Conservation (phyloP, 2,329 filamentous ascomycete genomes). For the Colletotrichum higginsianum region DNA sequence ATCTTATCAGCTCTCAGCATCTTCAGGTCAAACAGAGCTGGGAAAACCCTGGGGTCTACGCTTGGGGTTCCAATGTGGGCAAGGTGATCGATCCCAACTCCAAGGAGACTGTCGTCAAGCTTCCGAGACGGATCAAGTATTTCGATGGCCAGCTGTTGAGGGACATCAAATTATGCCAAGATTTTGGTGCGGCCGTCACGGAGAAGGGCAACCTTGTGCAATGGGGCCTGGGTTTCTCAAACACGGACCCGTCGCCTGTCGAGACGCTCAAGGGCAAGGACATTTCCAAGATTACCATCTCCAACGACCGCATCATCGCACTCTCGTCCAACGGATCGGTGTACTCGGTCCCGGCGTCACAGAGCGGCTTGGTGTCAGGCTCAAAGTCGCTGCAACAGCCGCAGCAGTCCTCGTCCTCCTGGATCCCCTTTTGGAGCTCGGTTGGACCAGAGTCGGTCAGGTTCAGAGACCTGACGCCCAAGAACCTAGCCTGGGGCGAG, state of each 20-base stretch:
- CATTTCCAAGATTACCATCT: conserved; percentile 81
- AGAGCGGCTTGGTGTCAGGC: conserved; percentile 77
- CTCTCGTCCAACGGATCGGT: conserved; percentile 82
- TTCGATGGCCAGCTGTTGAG: conserved; percentile 89
- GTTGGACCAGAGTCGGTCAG: conserved; percentile 63
- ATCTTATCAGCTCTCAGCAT: conserved; percentile 87
- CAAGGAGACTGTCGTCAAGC: conserved; percentile 83
- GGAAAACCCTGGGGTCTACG: conserved; percentile 89
- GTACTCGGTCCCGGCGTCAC: conserved; percentile 87
- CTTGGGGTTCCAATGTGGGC: conserved; percentile 91
- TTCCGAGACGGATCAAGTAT: conserved; percentile 81
- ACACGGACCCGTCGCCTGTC: conserved; percentile 73
- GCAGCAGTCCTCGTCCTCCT: conserved; percentile 64
- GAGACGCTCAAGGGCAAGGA: conserved; percentile 87
- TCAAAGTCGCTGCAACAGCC: conserved; percentile 72
- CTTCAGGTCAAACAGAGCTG: conserved; percentile 87
- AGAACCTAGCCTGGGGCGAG: conserved; percentile 76
- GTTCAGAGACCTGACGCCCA: conserved; percentile 81
- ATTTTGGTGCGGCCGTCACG: conserved; percentile 88
- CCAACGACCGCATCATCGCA: conserved; percentile 86
- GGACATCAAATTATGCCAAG: conserved; percentile 87
- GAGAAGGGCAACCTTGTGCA: conserved; percentile 92
- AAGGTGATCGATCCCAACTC: conserved; percentile 89
- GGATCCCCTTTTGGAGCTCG: conserved; percentile 80
- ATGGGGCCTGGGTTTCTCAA: conserved; percentile 87